Conservation (phyloP, 768 basidiomycete species). For the Tricholoma bakamatsutake region DNA sequence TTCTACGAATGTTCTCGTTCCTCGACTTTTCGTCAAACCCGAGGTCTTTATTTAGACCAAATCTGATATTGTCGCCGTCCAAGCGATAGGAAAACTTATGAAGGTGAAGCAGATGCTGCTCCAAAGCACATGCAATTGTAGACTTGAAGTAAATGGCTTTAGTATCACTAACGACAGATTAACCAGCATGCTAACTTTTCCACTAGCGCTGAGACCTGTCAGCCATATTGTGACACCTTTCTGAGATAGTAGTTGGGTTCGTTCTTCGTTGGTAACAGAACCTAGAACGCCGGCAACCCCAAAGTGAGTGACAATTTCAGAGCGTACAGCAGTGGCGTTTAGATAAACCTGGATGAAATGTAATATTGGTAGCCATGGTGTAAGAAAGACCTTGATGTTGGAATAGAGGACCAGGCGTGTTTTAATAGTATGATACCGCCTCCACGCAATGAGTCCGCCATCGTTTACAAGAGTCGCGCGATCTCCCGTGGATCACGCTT, state of each 20-base stretch:
- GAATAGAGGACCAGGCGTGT: too few relatives aligned
- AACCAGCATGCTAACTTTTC: conserved; percentile 56
- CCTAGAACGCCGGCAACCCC: conserved; percentile 39
- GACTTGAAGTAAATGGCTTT: conserved; percentile 46
- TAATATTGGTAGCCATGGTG: conserved; percentile 48
- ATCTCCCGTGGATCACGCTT: not conserved
- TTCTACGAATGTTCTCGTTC: conserved; percentile 93
- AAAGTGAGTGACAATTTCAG: not conserved
- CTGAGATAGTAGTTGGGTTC: conserved; percentile 63
- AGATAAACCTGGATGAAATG: conserved; percentile 36
- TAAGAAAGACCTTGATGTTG: not conserved
- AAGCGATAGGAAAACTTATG: conserved; percentile 85
- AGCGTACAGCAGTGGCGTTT: not conserved
- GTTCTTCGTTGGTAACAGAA: conserved; percentile 64
- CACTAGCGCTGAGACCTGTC: conserved; percentile 92
- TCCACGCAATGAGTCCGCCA: not conserved
- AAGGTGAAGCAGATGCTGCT: conserved; percentile 88
- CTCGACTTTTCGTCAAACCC: conserved; percentile 90
- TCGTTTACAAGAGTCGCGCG: conserved; percentile 15
- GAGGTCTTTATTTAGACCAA: conserved; percentile 95
- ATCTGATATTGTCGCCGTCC: conserved; percentile 94
- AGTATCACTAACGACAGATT: not conserved
- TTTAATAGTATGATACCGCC: too few relatives aligned
- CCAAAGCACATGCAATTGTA: conserved; percentile 94
- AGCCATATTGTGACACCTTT: conserved; percentile 93